Evolutionary conservation across 2,329 filamentous ascomycete genomes (phyloP).

Genomic region (Emericellopsis atlantica): DNA sequence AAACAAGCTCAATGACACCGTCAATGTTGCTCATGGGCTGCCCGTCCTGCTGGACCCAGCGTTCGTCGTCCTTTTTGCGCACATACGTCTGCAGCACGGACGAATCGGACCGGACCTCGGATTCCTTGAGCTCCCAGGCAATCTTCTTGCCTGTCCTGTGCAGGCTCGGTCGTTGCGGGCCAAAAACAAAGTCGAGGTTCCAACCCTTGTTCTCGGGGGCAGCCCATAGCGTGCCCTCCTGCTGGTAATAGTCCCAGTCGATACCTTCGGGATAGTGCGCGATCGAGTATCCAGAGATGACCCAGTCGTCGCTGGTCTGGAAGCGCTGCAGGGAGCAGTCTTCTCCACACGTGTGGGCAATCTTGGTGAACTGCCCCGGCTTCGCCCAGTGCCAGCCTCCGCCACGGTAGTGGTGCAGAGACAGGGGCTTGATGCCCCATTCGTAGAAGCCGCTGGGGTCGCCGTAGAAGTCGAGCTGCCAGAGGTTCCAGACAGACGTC

Average conservation of each 20-base stretch:
- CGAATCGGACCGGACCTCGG: slow-evolving; percentile 30
- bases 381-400: slow-evolving; percentile 41
- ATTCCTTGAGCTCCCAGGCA: slow-evolving; percentile 40
- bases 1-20: slow-evolving; percentile 43
- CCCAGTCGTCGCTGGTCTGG: slow-evolving; percentile 36
- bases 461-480: slow-evolving; percentile 47
- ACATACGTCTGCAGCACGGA: slow-evolving; percentile 41
- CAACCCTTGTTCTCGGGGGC: slow-evolving; percentile 33
- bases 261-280: slow-evolving; percentile 41
- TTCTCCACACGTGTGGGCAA: slow-evolving; percentile 46
- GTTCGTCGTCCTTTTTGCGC: slow-evolving; percentile 35
- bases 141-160: slow-evolving; percentile 36
- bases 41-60: slow-evolving; percentile 35
- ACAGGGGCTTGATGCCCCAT: slow-evolving; percentile 44
- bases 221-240: slow-evolving; percentile 39
- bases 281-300: slow-evolving; percentile 48
- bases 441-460: slow-evolving; percentile 54
- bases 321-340: slow-evolving; percentile 48
- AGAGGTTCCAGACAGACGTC: slow-evolving; percentile 42
- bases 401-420: slow-evolving; percentile 52
- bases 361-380: slow-evolving; percentile 42
- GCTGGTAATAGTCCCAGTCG: slow-evolving; percentile 33
- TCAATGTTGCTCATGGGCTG: slow-evolving; percentile 38
- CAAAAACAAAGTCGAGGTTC: slow-evolving; percentile 38
- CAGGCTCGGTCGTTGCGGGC: slow-evolving; percentile 32